A percentile compares a stretch with the other conserved stretches of the same genome.
These are phyloP conservation scores for Pseudonectria buxi DNA, from an alignment of 2,329 filamentous ascomycete species.

Conservation along the genomic window DNA sequence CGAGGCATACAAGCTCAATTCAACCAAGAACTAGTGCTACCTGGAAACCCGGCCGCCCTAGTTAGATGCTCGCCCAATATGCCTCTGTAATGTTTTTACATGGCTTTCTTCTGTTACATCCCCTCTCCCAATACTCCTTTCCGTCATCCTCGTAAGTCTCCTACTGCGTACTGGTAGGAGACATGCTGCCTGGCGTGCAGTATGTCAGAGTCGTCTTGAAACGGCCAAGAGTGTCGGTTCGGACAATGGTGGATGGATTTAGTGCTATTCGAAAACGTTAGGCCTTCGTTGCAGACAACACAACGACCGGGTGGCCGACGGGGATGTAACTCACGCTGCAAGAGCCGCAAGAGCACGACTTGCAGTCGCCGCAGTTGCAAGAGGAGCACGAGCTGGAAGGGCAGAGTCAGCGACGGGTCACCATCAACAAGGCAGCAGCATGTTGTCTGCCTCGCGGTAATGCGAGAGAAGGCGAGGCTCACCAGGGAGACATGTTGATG, in stretches of 20 bases:
- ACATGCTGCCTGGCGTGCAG: slow-evolving; percentile 6
- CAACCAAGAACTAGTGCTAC: slow-evolving; percentile 16
- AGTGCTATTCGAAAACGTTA: slow-evolving; percentile 14
- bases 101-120: slow-evolving; percentile 4
- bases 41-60: slow-evolving; percentile 13
- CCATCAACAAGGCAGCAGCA: background rate
- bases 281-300: slow-evolving; percentile 5
- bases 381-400: slow-evolving; percentile 12
- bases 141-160: slow-evolving; percentile 7
- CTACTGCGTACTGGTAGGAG: slow-evolving; percentile 5
- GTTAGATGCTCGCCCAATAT: slow-evolving; percentile 15
- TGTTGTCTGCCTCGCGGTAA: slow-evolving; percentile 1
- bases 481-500: slow-evolving; percentile 26
- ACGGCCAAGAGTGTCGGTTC: slow-evolving; percentile 9
- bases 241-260: slow-evolving; percentile 13
- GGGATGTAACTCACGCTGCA: slow-evolving; percentile 14
- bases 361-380: slow-evolving; percentile 19
- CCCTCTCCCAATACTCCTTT: no score
- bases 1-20: slow-evolving; percentile 21
- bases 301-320: background rate
- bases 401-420: slow-evolving; percentile 1
- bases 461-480: slow-evolving; percentile 1
- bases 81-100: slow-evolving; percentile 15
- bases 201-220: slow-evolving; percentile 1
- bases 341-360: slow-evolving; percentile 18